Conservation (phyloP, 2,329 filamentous ascomycete genomes). For the Diaporthe velutina region DNA sequence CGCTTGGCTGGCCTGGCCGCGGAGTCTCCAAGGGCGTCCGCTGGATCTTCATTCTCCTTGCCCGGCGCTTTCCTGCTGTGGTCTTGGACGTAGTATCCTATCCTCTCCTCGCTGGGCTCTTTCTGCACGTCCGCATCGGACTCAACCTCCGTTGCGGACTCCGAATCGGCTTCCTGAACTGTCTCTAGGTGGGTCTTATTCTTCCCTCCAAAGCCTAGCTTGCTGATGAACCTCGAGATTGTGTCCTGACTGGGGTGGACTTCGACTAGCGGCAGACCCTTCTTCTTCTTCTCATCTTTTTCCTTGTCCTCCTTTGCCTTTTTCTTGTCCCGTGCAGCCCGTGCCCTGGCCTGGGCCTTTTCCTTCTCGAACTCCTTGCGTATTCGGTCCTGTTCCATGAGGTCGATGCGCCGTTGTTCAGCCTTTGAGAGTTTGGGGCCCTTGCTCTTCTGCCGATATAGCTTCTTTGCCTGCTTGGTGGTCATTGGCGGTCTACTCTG, state of each 20-base stretch:
- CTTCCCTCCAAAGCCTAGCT: constrained; percentile 50
- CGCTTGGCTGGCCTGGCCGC: constrained; percentile 30
- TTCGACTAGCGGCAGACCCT: constrained; percentile 65
- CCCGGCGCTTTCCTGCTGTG: background rate
- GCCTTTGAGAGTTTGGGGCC: constrained; percentile 57
- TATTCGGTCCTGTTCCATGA: constrained; percentile 67
- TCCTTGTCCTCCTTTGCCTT: constrained; percentile 65
- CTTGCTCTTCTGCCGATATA: constrained; percentile 57
- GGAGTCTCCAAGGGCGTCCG: background rate
- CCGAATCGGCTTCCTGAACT: constrained; percentile 21
- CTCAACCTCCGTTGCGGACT: constrained; percentile 23
- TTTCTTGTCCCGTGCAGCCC: constrained; percentile 66
- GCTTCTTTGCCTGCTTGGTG: constrained; percentile 61
- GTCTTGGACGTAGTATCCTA: too few relatives aligned
- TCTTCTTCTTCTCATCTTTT: constrained; percentile 63
- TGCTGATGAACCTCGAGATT: constrained; percentile 65
- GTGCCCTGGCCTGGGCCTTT: constrained; percentile 61
- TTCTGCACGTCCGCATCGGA: background rate
- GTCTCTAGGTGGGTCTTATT: constrained; percentile 38
- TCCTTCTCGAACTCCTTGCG: constrained; percentile 65
- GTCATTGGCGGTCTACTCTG: constrained; percentile 59
- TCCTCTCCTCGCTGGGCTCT: background rate
- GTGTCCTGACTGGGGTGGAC: constrained; percentile 70
- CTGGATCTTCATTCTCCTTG: constrained; percentile 23
- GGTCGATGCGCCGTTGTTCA: constrained; percentile 56